Base-by-base conservation (phyloP, 2,329 filamentous ascomycete genomes). In the Aspergillaceae sp. region DNA sequence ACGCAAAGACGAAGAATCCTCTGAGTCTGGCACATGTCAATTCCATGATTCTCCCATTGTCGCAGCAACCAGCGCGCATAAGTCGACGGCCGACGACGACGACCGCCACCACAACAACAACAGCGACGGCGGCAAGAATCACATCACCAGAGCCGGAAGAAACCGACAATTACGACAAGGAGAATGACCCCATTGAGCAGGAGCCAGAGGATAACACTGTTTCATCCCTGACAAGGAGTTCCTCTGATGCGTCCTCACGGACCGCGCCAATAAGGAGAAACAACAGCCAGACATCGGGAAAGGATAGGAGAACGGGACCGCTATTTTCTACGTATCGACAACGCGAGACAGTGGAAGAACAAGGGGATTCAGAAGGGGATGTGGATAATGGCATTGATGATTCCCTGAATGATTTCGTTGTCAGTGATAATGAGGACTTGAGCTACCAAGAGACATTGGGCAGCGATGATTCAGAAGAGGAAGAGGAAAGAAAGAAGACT, bases 361-460 rank as follows among this genome's bases (percentile, higher is more conserved):
- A 32, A 9, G 30, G 8, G 8, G 49, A 55, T 4, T 54, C 52
- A 3, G 58, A 58, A 37, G 54, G 59, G 5, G 56, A 59, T 9
- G 51, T 52, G 41, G 55, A 48, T 27, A 60, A 64, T 53, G 60
- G 60, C 42, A 63, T 62, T 48, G 30, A 32, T 32, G 30, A 32
- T 32, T 70, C 66, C 37, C 51, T 70, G 32, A 63, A 68, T 29
- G 66, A 63, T 44, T 70, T 69, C 44, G 64, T 71, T 52, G 62
- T 68, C 48, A 65, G 64, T 42, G 65, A 69, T 51, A 60, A 67
- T 57, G 64, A 68, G 8, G 60, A 67, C 42, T 45, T 59, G 27
- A 69, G 64, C 47, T 66, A 57, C 30, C 52, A 62, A 48, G 62
- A 65, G 42, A 57, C 56, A 43, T 59, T 61, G 6, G 59, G 57